Conservation (phyloP, 345 rosid species). For the Gynandropsis gynandra region DNA sequence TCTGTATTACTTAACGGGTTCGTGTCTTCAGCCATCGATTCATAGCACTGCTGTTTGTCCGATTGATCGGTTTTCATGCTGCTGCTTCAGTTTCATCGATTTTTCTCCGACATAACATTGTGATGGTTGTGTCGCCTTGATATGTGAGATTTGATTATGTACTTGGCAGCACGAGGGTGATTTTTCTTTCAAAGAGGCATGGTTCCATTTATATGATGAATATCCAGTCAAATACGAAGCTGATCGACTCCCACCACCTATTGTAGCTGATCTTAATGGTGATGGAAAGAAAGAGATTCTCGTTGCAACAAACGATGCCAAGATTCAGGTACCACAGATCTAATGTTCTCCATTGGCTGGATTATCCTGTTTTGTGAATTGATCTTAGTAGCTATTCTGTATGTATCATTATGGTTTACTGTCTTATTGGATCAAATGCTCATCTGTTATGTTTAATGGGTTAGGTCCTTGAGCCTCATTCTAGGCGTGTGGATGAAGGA, state of each 20-base stretch:
- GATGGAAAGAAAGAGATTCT: slow-evolving; percentile 90
- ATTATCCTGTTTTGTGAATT: background rate
- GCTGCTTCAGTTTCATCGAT: background rate
- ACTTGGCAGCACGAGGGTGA: slow-evolving; percentile 81
- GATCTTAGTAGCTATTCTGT: slow-evolving; percentile 2
- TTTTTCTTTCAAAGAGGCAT: slow-evolving; percentile 91
- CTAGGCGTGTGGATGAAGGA: slow-evolving; percentile 81
- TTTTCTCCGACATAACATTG: background rate
- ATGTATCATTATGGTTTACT: background rate
- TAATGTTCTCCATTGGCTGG: background rate
- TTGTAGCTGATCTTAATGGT: slow-evolving; percentile 88
- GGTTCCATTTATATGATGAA: slow-evolving; percentile 81
- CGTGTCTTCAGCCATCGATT: background rate
- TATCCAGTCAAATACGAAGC: slow-evolving; percentile 80
- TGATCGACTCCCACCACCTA: slow-evolving; percentile 88
- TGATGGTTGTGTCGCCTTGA: background rate
- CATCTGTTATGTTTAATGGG: slow-evolving; percentile 9
- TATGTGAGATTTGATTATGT: background rate
- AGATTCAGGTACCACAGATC: slow-evolving; percentile 57
- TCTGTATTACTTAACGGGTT: background rate
- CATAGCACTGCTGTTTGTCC: background rate
- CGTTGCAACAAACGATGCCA: slow-evolving; percentile 88
- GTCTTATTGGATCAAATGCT: slow-evolving; percentile 3
- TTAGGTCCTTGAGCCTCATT: slow-evolving; percentile 82
- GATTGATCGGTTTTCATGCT: background rate